Conservation (phyloP, 78 protist genomes). For the Tieghemostelium lacteum region DNA sequence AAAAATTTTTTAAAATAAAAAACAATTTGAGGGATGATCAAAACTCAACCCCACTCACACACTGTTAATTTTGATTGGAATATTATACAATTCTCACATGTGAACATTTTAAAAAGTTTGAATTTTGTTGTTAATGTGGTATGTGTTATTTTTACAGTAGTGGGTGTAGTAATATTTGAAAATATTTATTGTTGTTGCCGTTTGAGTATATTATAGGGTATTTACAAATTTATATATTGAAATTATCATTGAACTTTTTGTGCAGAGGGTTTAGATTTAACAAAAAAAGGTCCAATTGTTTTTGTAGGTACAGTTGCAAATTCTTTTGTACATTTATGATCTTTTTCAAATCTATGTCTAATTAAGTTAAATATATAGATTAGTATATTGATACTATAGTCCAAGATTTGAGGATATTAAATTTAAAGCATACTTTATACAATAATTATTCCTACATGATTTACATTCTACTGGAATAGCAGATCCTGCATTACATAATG, state of each 20-base stretch:
- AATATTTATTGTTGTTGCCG: no score
- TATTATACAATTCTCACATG: no score
- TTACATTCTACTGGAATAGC: constrained; percentile 10
- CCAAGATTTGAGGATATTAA: neutral
- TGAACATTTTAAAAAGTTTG: neutral
- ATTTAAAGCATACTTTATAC: constrained; percentile 5
- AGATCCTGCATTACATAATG: constrained; percentile 1
- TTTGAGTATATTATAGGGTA: no score
- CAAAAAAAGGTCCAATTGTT: no score
- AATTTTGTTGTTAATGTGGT: neutral
- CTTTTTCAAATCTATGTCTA: constrained; percentile 34
- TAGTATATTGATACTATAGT: neutral
- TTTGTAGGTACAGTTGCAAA: neutral
- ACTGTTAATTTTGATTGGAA: no score
- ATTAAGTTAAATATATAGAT: neutral
- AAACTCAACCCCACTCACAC: neutral
- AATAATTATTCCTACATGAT: constrained; percentile 20
- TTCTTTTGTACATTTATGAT: neutral
- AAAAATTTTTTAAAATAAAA: no score
- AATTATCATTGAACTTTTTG: neutral
- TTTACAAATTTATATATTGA: neutral
- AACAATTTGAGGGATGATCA: neutral
- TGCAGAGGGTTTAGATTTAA: neutral
- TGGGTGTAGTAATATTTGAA: no score
- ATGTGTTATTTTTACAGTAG: no score